phyloP scores from a whole-genome alignment of 352 stramenopile genomes.

The Pythium periplocum region DNA sequence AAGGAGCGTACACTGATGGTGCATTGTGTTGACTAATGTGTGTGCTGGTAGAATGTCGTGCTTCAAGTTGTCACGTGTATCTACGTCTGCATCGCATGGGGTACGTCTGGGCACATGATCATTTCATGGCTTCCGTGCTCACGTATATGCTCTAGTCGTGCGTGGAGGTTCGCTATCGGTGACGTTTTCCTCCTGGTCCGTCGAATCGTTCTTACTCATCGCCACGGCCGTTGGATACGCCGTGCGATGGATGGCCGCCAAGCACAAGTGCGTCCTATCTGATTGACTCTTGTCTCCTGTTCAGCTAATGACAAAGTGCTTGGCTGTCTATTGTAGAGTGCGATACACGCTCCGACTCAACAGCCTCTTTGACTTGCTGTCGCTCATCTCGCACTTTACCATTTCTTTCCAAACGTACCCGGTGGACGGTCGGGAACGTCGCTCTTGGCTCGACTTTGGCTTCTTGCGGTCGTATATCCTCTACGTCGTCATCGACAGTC shows the following conservation, averaged over 20 bases:
- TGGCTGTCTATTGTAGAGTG: slow-evolving; percentile 26
- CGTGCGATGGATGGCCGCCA: slow-evolving; percentile 70
- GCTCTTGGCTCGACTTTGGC: slow-evolving; percentile 85
- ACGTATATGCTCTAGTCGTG: too few species aligned
- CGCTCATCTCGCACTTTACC: slow-evolving; percentile 77
- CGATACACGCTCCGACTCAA: slow-evolving; percentile 55
- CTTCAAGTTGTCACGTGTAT: slow-evolving; percentile 65
- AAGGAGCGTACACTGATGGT: neutral
- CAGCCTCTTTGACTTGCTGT: slow-evolving; percentile 78
- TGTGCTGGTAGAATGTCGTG: neutral
- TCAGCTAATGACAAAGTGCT: neutral
- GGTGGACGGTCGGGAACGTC: slow-evolving; percentile 36
- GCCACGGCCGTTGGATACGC: slow-evolving; percentile 64
- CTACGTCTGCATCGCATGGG: slow-evolving; percentile 81
- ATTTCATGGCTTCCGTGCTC: too few species aligned
- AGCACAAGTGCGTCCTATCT: slow-evolving; percentile 64
- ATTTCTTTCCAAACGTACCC: slow-evolving; percentile 71
- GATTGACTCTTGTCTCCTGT: neutral
- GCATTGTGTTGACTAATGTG: neutral
- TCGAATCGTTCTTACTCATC: slow-evolving; percentile 76
- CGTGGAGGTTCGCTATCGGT: slow-evolving; percentile 59
- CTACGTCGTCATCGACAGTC: slow-evolving; percentile 70
- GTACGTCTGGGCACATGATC: slow-evolving; percentile 54
- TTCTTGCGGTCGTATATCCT: slow-evolving; percentile 83
- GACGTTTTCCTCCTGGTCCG: slow-evolving; percentile 74